Evolutionary conservation across 495 filamentous ascomycete species (phyloP).

Genomic region (Lasiosphaeriaceae sp.): DNA sequence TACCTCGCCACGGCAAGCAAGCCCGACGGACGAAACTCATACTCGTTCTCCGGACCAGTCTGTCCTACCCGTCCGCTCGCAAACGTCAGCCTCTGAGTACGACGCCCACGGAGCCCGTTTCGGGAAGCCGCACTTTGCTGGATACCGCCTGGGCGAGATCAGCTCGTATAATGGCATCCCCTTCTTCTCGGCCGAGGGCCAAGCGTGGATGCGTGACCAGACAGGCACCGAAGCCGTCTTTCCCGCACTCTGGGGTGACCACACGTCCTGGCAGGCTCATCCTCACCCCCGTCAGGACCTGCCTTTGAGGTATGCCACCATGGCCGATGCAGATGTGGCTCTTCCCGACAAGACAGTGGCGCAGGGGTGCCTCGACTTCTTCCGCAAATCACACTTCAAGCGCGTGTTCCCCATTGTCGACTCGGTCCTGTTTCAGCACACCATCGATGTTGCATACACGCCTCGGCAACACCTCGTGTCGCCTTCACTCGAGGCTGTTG

Average conservation of each 20-base stretch:
- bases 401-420: constrained; percentile 45
- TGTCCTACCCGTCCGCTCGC: neutral
- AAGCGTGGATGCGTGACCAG: constrained; percentile 42
- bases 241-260: constrained; percentile 31
- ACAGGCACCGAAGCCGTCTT: constrained; percentile 41
- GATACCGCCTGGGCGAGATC: constrained; percentile 43
- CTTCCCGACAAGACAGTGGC: constrained; percentile 13
- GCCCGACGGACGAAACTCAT: neutral
- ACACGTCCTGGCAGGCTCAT: constrained; percentile 19
- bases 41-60: neutral
- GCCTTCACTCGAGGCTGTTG: constrained; percentile 11
- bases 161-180: constrained; percentile 46
- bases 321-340: neutral
- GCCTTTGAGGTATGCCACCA: neutral
- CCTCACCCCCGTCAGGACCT: neutral
- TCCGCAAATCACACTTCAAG: constrained; percentile 26
- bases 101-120: constrained; percentile 6
- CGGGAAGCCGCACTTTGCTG: constrained; percentile 46
- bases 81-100: neutral
- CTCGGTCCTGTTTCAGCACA: constrained; percentile 35
- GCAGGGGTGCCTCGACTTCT: constrained; percentile 18
- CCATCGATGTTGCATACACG: constrained; percentile 39
- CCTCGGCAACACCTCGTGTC: neutral
- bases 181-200: constrained; percentile 42
- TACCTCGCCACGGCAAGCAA: no score